Base-by-base conservation (phyloP, 495 filamentous ascomycete genomes). In the Cercophora sp. region DNA sequence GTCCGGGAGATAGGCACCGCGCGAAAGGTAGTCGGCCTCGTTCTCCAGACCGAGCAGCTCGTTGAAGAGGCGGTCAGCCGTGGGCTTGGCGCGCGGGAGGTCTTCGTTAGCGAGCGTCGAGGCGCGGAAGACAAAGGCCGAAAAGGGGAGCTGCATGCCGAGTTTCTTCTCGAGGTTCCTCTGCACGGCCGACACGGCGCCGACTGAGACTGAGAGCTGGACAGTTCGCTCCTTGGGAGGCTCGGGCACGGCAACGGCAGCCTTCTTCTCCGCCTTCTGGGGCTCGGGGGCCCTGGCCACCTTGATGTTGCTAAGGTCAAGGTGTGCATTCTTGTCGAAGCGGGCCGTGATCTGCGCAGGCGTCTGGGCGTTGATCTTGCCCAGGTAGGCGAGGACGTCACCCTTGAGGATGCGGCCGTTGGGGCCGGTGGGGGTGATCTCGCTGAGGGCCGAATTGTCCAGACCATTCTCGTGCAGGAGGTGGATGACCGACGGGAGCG, bases 231-330 rank as follows among this genome's bases (percentile, higher is more conserved):
- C 74, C 37, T 72, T 68, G 6, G 68, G 67, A 19, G 77, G 63
- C 51, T 78, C 68, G 18, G 62, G 61, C 16, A 68, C 64, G 22
- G 68, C 59, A 11, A 71, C 61, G 15, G 74, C 67, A 29, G 67
- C 68, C 29, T 76, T 75, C 37, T 70, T 68, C 34, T 40, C 24
- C 8, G 60, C 54, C 52, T 76, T 75, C 66, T 74, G 74, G n/a
- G 70, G 62, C 35, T 78, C 72, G 19, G 83, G 71, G n/a, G 79
- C 70, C 16, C 85, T 83, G 52, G 90, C 74, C 20, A 75, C 61
- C 77, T 96, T 94, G 75, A 96, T 90, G 71, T 96, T 95, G 72
- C 87, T 93, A 48, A 97, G 80, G 68, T 97, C 94, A 22, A 98
- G 79, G 66, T 95, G 89, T 32, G 74, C 70, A 26, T 91, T 82